Evolutionary conservation across 176 grass and related monocot species (phyloP).

Genomic region (Oryza australiensis): DNA sequence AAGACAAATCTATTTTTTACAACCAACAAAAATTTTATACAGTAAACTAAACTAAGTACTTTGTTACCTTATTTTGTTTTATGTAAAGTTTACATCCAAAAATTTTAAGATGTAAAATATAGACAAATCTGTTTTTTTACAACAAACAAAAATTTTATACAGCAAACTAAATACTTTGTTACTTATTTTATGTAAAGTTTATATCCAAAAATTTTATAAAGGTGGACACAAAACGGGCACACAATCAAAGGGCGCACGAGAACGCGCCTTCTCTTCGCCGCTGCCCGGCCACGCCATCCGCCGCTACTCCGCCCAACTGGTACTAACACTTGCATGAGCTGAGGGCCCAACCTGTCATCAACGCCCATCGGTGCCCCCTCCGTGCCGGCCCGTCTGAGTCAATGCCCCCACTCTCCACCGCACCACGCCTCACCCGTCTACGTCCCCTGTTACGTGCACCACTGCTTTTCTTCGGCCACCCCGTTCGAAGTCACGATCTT

Average conservation of each 20-base stretch:
- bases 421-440: conserved; percentile 34
- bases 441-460: conserved; percentile 36
- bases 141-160: no score
- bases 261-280: background rate
- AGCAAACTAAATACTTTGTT: no score
- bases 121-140: no score
- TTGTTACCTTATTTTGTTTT: no score
- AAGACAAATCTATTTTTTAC: no score
- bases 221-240: background rate
- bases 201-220: no score
- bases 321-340: conserved; percentile 28
- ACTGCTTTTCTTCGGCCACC: conserved; percentile 20
- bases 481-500: background rate
- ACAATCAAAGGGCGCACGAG: background rate
- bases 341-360: conserved; percentile 35
- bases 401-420: conserved; percentile 45
- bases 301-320: conserved; percentile 22
- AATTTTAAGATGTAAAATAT: no score
- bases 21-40: no score
- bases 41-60: no score
- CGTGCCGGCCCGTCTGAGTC: conserved; percentile 54
- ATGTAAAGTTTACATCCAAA: no score
- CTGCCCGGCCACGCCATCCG: conserved; percentile 30
- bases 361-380: conserved; percentile 42
- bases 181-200: no score